Evolutionary conservation across 139 green algal genomes (phyloP).

Genomic region (Yamagishiella unicocca): DNA sequence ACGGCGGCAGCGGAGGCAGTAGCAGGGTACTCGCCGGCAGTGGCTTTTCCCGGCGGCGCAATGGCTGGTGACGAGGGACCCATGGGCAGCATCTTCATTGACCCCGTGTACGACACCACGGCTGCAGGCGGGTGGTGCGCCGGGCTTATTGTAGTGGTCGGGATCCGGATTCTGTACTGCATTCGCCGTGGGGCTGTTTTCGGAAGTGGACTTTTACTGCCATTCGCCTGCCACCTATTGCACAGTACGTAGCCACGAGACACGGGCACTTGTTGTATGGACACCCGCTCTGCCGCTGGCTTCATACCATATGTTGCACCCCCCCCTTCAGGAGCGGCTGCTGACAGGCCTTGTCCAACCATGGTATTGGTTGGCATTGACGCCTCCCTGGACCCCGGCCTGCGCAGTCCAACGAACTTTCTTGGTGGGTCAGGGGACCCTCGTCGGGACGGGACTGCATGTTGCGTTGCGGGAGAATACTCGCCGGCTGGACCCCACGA

Average conservation of each 20-base stretch:
- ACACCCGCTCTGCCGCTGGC: too few species aligned
- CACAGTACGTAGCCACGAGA: too few species aligned
- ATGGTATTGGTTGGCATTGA: slow-evolving; percentile 1
- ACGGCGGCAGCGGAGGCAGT: not conserved
- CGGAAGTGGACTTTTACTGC: too few species aligned
- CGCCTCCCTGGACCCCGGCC: slow-evolving; percentile 5
- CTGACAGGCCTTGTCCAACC: not conserved
- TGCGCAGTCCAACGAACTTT: slow-evolving; percentile 36
- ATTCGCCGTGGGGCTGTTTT: too few species aligned
- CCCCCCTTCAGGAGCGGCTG: too few species aligned
- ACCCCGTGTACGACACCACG: slow-evolving; percentile 4
- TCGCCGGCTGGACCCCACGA: too few species aligned
- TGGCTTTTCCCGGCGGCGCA: not conserved
- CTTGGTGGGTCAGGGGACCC: slow-evolving; percentile 26
- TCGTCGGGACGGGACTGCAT: too few species aligned
- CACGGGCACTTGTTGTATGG: too few species aligned
- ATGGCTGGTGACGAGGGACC: not conserved
- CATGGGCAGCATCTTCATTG: slow-evolving; percentile 4
- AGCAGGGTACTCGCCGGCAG: not conserved
- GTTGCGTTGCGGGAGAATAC: too few species aligned
- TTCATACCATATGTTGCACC: too few species aligned
- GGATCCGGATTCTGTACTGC: too few species aligned
- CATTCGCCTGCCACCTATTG: too few species aligned
- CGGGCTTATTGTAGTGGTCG: not conserved
- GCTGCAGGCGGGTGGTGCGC: not conserved